Conservation (phyloP, 805 yeast genomes). For the Yarrowia keelungensis region DNA sequence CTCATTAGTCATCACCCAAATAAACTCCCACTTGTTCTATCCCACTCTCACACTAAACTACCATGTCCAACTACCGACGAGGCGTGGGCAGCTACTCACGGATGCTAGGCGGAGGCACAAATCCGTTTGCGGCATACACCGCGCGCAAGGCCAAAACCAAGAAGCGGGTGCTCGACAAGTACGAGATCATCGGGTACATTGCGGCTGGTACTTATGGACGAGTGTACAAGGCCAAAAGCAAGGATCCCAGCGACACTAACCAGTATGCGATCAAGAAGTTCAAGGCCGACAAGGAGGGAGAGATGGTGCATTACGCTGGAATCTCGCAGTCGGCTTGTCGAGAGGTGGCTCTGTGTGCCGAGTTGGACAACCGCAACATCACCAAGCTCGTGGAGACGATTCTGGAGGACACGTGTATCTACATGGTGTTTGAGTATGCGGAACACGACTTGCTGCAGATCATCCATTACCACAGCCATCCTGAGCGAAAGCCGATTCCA, state of each 20-base stretch:
- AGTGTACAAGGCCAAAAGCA: constrained; percentile 79
- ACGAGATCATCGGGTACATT: constrained; percentile 89
- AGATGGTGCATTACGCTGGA: constrained; percentile 87
- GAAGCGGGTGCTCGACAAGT: constrained; percentile 75
- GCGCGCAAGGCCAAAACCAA: constrained; percentile 35
- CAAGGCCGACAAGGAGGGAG: constrained; percentile 92
- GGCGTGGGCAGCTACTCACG: constrained; percentile 35
- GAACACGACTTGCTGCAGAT: constrained; percentile 95
- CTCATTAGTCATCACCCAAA: constrained; percentile 1
- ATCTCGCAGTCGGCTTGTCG: constrained; percentile 95
- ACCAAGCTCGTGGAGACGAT: constrained; percentile 82
- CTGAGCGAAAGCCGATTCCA: constrained; percentile 80
- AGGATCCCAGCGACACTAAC: constrained; percentile 40
- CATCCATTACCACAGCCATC: constrained; percentile 92
- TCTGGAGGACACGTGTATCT: constrained; percentile 85
- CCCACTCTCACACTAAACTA: constrained; percentile 19
- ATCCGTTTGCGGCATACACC: constrained; percentile 31
- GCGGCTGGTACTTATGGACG: constrained; percentile 99
- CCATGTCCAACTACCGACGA: constrained; percentile 36
- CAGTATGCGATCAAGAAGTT: constrained; percentile 92
- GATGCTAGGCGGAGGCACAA: constrained; percentile 27
- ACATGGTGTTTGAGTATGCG: constrained; percentile 94
- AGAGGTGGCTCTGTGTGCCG: constrained; percentile 95
- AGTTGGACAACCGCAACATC: constrained; percentile 78
- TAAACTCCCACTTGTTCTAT: neutral